Base-by-base conservation (phyloP, 441 rosid species). In the Viola pubescens region DNA sequence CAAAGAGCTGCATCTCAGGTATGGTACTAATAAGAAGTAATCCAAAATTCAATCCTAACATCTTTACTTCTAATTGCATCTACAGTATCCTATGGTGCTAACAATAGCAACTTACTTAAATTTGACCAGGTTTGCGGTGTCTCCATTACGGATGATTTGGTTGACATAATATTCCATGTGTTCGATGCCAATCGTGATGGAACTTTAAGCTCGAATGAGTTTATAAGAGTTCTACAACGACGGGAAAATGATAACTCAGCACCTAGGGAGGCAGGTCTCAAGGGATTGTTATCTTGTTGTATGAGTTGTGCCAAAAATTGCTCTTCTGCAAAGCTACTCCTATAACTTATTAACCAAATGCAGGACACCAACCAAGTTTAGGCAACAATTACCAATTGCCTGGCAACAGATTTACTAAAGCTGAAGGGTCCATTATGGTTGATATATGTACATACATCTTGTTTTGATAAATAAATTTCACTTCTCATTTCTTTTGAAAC, bases 1-100 rank as follows among this genome's bases (percentile, higher is more conserved):
- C 84, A 82, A 72, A 79, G 98, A 76, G 98, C 95, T 42, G 91
- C 95, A 48, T 80, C 77, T 50, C 73, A 70, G 67, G 94, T 83
- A 69, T 62, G 69, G 16, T 26, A 41, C 14, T 4, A 6, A 11
- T 9, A 52, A 42, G 40, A 39, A 10, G 19, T 13, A 8, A 44
- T 3, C 52, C 13, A 26, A 26, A 26, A 26, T 54, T 6, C 1
- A 6, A 12, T 3, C 11, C 3, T 11, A 10, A 9, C 10, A 4
- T 37, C 19, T 41, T n/a, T 14, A 19, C 6, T 5, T 52, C 53
- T 12, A 9, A 9, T 37, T 46, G 11, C 1, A 5, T 7, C 0
- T 51, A 26, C 1, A 39, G 5, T n/a, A 9, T 26, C n/a, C 7
- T 34, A 42, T 37, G 13, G 2, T 37, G 16, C 19, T 37, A 0